Evolutionary conservation across 805 yeast genomes (phyloP), one percentile per base, ranked within the genome.

Genomic region (Diddensiella caesifluorescens): DNA sequence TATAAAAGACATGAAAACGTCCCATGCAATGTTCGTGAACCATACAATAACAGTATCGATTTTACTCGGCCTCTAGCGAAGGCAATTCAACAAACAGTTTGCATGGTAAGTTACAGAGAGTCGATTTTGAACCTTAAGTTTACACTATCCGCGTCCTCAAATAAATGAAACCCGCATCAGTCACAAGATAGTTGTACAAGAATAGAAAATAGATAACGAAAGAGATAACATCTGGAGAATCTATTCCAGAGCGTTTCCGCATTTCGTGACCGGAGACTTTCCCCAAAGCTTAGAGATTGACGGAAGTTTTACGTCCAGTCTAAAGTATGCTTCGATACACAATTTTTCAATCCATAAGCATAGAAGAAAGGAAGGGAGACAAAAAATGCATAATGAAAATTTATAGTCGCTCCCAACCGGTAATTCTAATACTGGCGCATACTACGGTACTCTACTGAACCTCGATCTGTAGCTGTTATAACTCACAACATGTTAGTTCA

Each of bases 261-360:
- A 9, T 21, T 30, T 20, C 25, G n/a, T 33, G 63, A 59, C 63
- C 63, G 63, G 63, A 59, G 63, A 59, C 63, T 59, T 59, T 59
- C 61, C 63, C 63, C 63, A 52, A 60, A 59, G 63, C 62, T 12
- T 16, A 43, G 31, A 41, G n/a, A 33, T 16, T 22, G 47, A 41
- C 20, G 18, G 25, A 3, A 5, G 16, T 20, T 4, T 10, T 22
- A 20, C 31, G 20, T 12, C 21, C 28, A 31, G 33, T 49, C 52
- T 52, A 48, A 33, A 40, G 60, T 50, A 51, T 34, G 61, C 63
- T 59, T 60, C 54, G 63, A 56, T 29, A 41, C 48, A 60, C 61
- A 59, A 59, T 57, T 59, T 45, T 55, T 57, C 43, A 40, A 42
- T 38, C 21, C 38, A 34, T 29, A 38, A 26, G 32, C 21, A 19